Evolutionary conservation across 306 rosid species (phyloP), one percentile per base, ranked within the genome.

Genomic region (Prunus padus): DNA sequence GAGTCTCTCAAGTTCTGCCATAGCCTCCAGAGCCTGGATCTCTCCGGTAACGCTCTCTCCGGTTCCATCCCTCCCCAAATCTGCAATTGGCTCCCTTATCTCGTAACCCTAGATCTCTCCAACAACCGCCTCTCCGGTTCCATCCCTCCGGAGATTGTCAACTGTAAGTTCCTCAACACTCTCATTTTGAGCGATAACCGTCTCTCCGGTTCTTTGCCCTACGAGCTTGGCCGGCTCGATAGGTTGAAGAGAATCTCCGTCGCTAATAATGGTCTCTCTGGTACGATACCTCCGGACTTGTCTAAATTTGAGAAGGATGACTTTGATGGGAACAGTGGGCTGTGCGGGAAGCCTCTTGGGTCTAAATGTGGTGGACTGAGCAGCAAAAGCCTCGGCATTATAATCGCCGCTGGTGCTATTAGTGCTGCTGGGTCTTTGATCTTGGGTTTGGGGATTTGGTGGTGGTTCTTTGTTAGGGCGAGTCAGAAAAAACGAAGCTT

Each of bases 51-150:
- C 33, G 70, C 81, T 8, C 77, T 87, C 28, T 73, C 89, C 46
- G 87, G 89, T 31, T 30, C 82, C 18, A 63, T 88, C 42, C 86
- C 91, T 75, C 57, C 82, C 5, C 71, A 76, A 74, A 88, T 87
- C 70, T 87, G 89, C 69, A 70, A 66, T 23, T 87, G 89, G 91
- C 65, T 87, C 56, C 91, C 91, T 14, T 87, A 87, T 28, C 70
- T 87, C n/a, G 89, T 87, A 1, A 80, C 80, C 54, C 74, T 87
- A 54, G 91, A 87, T 83, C 91, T 87, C 72, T 87, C 91, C 6
- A 73, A 64, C 11, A 87, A 87, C 73, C 66, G 15, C 4, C 71
- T 87, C 50, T 72, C 91, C n/a, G 89, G 91, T 23, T 25, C 89
- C 45, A 85, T 87, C 42, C 87, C 91, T 18, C 81, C 86, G 50